Percentiles rank a stretch among this genome's conserved stretches.
phyloP scores from a whole-genome alignment of 495 filamentous ascomycete species.

The Astrothelium macrocarpum region DNA sequence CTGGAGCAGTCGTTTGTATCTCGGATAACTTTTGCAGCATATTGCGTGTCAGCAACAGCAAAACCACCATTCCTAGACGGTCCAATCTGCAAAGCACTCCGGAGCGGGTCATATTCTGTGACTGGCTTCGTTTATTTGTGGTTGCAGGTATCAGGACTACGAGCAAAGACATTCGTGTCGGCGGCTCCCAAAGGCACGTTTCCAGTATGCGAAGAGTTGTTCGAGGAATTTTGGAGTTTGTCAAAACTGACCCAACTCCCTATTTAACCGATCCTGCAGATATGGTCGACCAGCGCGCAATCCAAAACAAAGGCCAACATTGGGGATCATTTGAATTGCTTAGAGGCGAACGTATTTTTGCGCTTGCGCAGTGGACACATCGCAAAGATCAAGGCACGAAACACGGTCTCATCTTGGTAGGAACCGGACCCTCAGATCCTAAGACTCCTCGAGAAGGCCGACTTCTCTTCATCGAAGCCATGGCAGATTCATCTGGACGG shows the following conservation, averaged over 20 bases:
- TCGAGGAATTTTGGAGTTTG: constrained; percentile 12
- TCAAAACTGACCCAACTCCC: background rate
- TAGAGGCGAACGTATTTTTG: constrained; percentile 19
- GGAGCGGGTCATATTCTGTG: constrained; percentile 44
- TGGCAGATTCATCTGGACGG: background rate
- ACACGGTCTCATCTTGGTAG: constrained; percentile 19
- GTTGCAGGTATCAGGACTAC: constrained; percentile 37
- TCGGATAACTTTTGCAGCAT: constrained; percentile 40
- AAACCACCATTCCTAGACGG: constrained; percentile 44
- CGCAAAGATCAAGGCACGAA: constrained; percentile 7
- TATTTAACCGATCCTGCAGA: background rate
- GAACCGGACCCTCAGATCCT: constrained; percentile 12
- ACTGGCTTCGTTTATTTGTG: constrained; percentile 41
- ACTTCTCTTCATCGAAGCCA: constrained; percentile 15
- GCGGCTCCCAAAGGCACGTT: background rate
- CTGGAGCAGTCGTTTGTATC: constrained; percentile 20
- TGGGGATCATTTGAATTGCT: constrained; percentile 4
- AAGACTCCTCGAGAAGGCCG: constrained; percentile 11
- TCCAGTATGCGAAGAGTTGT: constrained; percentile 13
- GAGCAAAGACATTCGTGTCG: constrained; percentile 12
- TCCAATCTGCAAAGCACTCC: constrained; percentile 42
- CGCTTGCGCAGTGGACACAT: constrained; percentile 22
- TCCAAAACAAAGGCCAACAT: background rate
- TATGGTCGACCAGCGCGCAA: background rate
- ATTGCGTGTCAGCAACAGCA: constrained; percentile 37